Evolutionary conservation across 768 basidiomycete species (phyloP).

Genomic region (Leccinum subgranulosum): DNA sequence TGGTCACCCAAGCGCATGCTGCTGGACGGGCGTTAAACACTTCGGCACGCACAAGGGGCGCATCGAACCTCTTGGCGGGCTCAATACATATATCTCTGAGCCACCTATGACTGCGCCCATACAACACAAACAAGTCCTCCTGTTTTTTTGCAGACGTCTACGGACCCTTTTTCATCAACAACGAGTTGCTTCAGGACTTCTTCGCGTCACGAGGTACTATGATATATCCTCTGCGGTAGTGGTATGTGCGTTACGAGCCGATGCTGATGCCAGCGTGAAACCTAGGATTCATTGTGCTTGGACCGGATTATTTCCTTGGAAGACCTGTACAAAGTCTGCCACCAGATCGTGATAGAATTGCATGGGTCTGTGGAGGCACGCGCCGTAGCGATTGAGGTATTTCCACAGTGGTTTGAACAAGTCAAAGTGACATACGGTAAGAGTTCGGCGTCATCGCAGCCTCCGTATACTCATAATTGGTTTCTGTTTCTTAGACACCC

Average conservation of each 20-base stretch:
- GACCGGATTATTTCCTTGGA: constrained; percentile 61
- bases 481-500: constrained; percentile 11
- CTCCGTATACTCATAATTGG: background rate
- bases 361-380: constrained; percentile 45
- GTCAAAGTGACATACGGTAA: constrained; percentile 47
- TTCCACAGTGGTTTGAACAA: constrained; percentile 49
- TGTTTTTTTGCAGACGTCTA: constrained; percentile 57
- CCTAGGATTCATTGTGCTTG: constrained; percentile 56
- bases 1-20: constrained; percentile 45
- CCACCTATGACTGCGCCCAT: constrained; percentile 31
- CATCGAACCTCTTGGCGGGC: constrained; percentile 41
- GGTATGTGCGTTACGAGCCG: background rate
- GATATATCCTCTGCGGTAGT: background rate
- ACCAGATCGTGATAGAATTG: constrained; percentile 30
- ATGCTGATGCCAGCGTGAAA: background rate
- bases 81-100: constrained; percentile 54
- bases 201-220: constrained; percentile 56
- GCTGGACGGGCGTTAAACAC: constrained; percentile 48
- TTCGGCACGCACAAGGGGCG: constrained; percentile 45
- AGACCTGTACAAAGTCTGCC: constrained; percentile 42
- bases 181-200: constrained; percentile 57
- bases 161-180: constrained; percentile 55
- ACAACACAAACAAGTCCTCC: constrained; percentile 41
- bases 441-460: background rate
- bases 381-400: constrained; percentile 34